Percentiles rank a stretch among this genome's conserved stretches.
phyloP scores from a whole-genome alignment of 495 filamentous ascomycete species.

The Neurospora cerealis region DNA sequence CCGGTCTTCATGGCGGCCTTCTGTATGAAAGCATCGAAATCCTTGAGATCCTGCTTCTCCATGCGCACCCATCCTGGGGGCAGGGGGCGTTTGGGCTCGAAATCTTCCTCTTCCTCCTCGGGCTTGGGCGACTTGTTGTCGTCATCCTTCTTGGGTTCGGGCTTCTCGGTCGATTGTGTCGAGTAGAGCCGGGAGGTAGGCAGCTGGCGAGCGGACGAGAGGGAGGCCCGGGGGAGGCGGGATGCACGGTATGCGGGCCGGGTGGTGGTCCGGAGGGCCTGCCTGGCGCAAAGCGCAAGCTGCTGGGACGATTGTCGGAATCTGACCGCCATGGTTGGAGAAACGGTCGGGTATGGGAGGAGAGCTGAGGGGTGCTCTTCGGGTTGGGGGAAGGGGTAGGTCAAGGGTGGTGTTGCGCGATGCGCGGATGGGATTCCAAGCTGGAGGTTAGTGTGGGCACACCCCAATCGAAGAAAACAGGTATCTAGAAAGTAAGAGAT shows the following conservation, averaged over 20 bases:
- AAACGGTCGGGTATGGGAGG: not conserved
- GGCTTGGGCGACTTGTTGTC: not conserved
- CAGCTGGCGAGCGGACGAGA: slow-evolving; percentile 1
- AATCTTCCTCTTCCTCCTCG: not conserved
- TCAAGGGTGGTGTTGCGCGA: not conserved
- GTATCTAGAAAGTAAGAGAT: not conserved
- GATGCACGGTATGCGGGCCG: slow-evolving; percentile 6
- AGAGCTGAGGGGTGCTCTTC: not conserved
- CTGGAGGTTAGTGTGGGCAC: not conserved
- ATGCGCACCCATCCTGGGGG: slow-evolving; percentile 29
- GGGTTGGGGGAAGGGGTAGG: not conserved
- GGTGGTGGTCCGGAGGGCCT: slow-evolving; percentile 14
- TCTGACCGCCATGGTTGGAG: slow-evolving; percentile 11
- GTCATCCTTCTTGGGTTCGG: not conserved
- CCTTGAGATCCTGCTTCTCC: slow-evolving; percentile 17
- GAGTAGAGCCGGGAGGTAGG: slow-evolving; percentile 15
- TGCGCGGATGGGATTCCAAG: not conserved
- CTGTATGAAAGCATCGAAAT: slow-evolving; percentile 1
- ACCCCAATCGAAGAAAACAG: not conserved
- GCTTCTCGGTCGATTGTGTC: slow-evolving; percentile 5
- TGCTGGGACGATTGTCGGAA: slow-evolving; percentile 21
- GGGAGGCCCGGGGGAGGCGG: slow-evolving; percentile 8
- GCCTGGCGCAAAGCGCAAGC: slow-evolving; percentile 17
- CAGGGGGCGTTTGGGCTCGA: slow-evolving; percentile 1
- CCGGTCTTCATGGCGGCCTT: not conserved